phyloP scores from a whole-genome alignment of 2,329 filamentous ascomycete genomes.

The Microdochium paspali region DNA sequence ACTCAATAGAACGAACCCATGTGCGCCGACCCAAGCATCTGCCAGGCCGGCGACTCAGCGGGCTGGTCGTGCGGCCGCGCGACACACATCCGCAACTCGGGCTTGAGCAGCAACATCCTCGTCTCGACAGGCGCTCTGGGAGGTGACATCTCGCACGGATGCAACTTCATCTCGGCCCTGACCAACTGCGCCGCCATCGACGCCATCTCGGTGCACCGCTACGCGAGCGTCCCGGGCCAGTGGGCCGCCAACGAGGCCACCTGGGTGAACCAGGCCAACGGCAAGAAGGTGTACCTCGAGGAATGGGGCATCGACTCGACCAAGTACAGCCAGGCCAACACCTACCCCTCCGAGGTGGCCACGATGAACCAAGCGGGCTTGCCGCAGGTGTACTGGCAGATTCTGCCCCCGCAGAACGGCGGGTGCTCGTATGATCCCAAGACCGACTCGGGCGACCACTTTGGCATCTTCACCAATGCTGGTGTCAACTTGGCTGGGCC shows the following conservation, averaged over 20 bases:
- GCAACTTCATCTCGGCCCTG: constrained; percentile 15
- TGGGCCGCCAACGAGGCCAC: constrained; percentile 12
- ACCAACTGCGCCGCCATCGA: constrained; percentile 18
- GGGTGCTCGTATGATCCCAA: constrained; percentile 12
- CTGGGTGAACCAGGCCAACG: constrained; percentile 13
- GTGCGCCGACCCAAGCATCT: constrained; percentile 11
- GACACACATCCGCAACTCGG: constrained; percentile 15
- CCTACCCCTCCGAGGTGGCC: constrained; percentile 14
- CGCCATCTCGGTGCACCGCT: constrained; percentile 16
- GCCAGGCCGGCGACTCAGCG: constrained; percentile 10
- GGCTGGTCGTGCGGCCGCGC: constrained; percentile 22
- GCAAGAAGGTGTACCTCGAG: constrained; percentile 20
- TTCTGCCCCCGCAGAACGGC: constrained; percentile 10
- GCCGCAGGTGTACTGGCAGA: constrained; percentile 22
- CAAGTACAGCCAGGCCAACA: constrained; percentile 20
- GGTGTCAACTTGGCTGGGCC: constrained; percentile 8
- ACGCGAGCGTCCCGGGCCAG: constrained; percentile 14
- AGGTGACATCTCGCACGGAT: constrained; percentile 18
- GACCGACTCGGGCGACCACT: constrained; percentile 11
- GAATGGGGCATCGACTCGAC: constrained; percentile 34
- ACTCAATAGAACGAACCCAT: constrained; percentile 19
- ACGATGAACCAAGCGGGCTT: constrained; percentile 18
- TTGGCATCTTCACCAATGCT: constrained; percentile 12
- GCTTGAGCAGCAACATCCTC: constrained; percentile 15
- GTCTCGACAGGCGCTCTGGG: constrained; percentile 20